Percentiles rank a stretch among this genome's conserved stretches.
These are phyloP conservation scores for Penium margaritaceum DNA, from an alignment of 139 green algal species.

Conservation along the genomic window DNA sequence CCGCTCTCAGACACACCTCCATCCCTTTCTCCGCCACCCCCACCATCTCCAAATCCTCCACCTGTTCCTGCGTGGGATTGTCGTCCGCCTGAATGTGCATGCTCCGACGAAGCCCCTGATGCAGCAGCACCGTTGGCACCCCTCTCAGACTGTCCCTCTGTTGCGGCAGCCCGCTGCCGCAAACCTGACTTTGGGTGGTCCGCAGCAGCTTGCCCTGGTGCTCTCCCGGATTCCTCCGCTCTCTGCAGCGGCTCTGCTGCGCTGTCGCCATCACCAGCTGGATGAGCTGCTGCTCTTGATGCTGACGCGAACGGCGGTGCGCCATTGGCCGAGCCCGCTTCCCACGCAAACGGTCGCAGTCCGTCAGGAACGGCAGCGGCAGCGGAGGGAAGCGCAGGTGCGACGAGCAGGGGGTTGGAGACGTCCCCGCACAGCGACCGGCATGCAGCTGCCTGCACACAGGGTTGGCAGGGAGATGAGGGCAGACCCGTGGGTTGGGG, in stretches of 20 bases:
- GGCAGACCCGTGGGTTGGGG: neutral
- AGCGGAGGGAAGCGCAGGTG: conserved; percentile 51
- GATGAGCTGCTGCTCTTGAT: conserved; percentile 68
- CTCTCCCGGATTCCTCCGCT: conserved; percentile 1
- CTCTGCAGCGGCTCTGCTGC: conserved; percentile 1
- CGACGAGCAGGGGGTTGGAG: conserved; percentile 59
- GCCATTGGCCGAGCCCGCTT: too few relatives aligned
- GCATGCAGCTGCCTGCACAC: conserved; percentile 69
- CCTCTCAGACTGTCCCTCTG: neutral
- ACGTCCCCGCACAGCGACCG: conserved; percentile 69
- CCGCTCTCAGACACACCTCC: conserved; percentile 34
- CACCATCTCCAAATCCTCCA: too few relatives aligned
- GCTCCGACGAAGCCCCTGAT: too few relatives aligned
- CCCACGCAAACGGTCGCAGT: too few relatives aligned
- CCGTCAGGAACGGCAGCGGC: neutral
- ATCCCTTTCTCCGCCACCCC: conserved; percentile 54
- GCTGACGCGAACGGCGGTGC: conserved; percentile 64
- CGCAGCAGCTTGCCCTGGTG: neutral
- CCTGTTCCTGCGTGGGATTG: neutral
- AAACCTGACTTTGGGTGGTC: neutral
- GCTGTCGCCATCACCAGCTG: conserved; percentile 53
- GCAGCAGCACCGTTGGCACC: too few relatives aligned
- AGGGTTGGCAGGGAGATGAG: neutral
- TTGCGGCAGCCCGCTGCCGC: neutral
- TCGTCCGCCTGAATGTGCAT: too few relatives aligned